phyloP scores from a whole-genome alignment of 75 land plant species.

The Pseudotsuga menziesii region DNA sequence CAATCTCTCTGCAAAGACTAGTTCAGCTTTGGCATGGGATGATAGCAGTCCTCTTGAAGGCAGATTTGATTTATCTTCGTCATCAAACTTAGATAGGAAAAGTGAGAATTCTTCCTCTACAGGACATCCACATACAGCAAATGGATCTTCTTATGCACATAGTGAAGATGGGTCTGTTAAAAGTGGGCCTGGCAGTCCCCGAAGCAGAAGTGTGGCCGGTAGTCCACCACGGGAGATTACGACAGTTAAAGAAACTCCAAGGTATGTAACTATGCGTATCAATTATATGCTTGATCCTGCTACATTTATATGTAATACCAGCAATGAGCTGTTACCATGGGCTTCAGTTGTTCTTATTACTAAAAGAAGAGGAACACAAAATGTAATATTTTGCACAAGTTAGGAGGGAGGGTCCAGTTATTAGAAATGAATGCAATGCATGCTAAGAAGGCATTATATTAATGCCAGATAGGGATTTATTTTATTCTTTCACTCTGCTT shows the following conservation, averaged over 20 bases:
- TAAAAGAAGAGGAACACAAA: neutral
- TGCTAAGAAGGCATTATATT: neutral
- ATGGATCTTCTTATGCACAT: constrained; percentile 44
- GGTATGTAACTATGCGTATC: constrained; percentile 29
- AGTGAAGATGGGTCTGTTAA: constrained; percentile 40
- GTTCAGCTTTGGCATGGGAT: constrained; percentile 21
- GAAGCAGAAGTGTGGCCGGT: constrained; percentile 22
- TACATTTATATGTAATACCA: neutral
- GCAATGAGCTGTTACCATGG: neutral
- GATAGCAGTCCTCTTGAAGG: constrained; percentile 24
- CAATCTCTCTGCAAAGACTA: constrained; percentile 30
- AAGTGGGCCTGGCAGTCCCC: constrained; percentile 46
- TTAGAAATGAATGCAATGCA: neutral
- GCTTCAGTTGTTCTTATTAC: neutral
- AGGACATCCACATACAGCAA: constrained; percentile 19
- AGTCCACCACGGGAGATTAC: constrained; percentile 42
- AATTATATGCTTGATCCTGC: neutral
- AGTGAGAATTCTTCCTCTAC: constrained; percentile 18
- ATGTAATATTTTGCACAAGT: neutral
- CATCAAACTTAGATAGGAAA: constrained; percentile 22
- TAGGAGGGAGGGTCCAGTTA: no score
- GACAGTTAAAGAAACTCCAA: constrained; percentile 33
- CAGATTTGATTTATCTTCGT: constrained; percentile 25
- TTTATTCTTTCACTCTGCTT: neutral
- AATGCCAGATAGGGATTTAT: neutral